Conservation (phyloP, 2,329 filamentous ascomycete species). For the Pseudocercospora pini-densiflorae region DNA sequence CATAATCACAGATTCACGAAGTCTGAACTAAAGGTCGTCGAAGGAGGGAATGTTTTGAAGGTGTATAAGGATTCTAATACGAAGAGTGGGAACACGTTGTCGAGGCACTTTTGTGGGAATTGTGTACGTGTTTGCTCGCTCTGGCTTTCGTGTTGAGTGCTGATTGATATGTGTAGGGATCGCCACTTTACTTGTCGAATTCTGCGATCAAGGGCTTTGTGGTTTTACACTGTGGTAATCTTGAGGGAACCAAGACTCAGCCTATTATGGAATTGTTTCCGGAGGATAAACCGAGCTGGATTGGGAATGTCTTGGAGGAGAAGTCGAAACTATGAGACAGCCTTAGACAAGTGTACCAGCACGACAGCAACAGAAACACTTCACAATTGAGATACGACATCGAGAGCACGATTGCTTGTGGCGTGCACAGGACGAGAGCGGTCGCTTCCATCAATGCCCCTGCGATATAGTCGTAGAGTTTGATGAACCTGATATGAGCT, state of each 20-base stretch:
- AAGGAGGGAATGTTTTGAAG: slow-evolving; percentile 31
- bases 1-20: slow-evolving; percentile 38
- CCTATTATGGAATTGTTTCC: slow-evolving; percentile 27
- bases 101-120: slow-evolving; percentile 34
- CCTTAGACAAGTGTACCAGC: background rate
- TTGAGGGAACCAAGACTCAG: slow-evolving; percentile 24
- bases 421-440: background rate
- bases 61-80: slow-evolving; percentile 34
- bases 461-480: background rate
- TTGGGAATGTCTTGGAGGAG: slow-evolving; percentile 23
- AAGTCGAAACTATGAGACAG: slow-evolving; percentile 26
- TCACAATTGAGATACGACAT: background rate
- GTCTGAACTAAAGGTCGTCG: slow-evolving; percentile 29
- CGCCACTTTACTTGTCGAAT: slow-evolving; percentile 29
- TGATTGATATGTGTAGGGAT: slow-evolving; percentile 22
- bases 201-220: slow-evolving; percentile 28
- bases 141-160: background rate
- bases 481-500: background rate
- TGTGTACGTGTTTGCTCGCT: slow-evolving; percentile 29
- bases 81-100: slow-evolving; percentile 33
- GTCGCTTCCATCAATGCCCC: background rate
- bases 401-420: background rate
- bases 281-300: slow-evolving; percentile 22
- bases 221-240: slow-evolving; percentile 23
- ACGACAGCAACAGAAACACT: background rate